Base-by-base conservation (phyloP, 1,284 basidiomycete genomes). In the Trichosporon inkin region DNA sequence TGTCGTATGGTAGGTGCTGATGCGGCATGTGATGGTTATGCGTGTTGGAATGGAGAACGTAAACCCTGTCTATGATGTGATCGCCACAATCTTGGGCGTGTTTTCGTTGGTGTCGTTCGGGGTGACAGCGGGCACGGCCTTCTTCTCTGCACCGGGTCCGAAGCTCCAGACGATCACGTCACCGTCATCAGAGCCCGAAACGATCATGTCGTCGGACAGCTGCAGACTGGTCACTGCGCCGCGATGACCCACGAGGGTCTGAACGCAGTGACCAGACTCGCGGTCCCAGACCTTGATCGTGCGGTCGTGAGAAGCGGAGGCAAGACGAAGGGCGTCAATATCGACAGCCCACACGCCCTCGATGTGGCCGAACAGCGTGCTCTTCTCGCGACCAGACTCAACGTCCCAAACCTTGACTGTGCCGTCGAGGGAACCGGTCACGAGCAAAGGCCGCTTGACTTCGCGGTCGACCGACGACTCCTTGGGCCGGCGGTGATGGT, bases 361-460 rank as follows among this genome's bases (percentile, higher is more conserved):
- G 66, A 93, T 91, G 74, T 77, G 76, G 13, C 95, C 96, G 75
- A 99, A 99, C 60, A 96, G 83, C 35, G 96, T 98, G 68, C 85
- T 82, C 53, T 85, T 81, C 51, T 88, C 85, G 67, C 88, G 85
- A 24, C 89, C 92, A 1, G 86, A 86, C 67, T 95, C 90, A 41
- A 98, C 86, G 72, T 98, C 93, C 96, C 96, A 99, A 16, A 95
- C 73, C 77, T 92, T 93, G 79, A 99, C 88, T 14, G 93, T 98
- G 74, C 98, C 98, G 76, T 99, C 95, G 63, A 98, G 81, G 68
- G 88, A 89, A 6, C 93, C 94, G 0, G 91, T 92, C 61, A 96
- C 86, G 57, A 99, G 83, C 14, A 95, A 80, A 2, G 91, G 87
- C 59, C 76, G 71, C 69, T 77, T 78, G 54, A 74, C 70, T 20